Evolutionary conservation across 495 filamentous ascomycete genomes (phyloP), one percentile per base, ranked within the genome.

Genomic region (Pseudevernia furfuracea): DNA sequence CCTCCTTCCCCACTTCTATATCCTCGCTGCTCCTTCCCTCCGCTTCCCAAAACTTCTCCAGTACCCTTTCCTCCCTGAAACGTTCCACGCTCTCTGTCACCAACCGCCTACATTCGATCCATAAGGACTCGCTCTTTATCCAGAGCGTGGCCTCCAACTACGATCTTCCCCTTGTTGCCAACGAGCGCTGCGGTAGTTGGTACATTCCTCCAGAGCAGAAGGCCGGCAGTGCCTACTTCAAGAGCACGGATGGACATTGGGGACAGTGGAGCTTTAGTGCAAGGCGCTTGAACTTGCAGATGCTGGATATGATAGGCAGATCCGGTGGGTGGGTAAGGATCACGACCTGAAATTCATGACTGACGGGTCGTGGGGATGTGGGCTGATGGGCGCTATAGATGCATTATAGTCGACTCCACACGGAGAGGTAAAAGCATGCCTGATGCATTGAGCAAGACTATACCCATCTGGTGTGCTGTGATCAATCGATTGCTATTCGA

Each of bases 401-500:
- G 89, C 73, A 88, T 97, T 68, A 87, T 98, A 56, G 90, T 96
- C 44, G 94, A 98, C 75, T 96, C 92, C n/a, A 98, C 93, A 2
- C 80, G 92, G 59, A 79, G 92, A 60, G 93, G 93, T 15, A 98
- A 98, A 79, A 81, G 87, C 85, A 94, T 96, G 84, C 92, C 94
- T 7, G 94, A 98, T 77, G 90, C 93, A 28, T 79, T 98, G 12
- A 87, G 86, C 66, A 97, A 97, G 75, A 98, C 94, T 0, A 75
- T 98, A 9, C 94, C 94, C 0, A 92, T 96, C 63, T 98, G 94
- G 94, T 89, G 88, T 72, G 82, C 84, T 49, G 89, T 96, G 17
- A 70, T 96, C 64, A 97, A 97, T 72, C 79, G 81, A 34, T 74
- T 85, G n/a, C 74, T 96, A 25, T 96, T 96, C 73, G 88, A 88